phyloP scores from a whole-genome alignment of 768 basidiomycete species.

The Hemileccinum rubropunctum region DNA sequence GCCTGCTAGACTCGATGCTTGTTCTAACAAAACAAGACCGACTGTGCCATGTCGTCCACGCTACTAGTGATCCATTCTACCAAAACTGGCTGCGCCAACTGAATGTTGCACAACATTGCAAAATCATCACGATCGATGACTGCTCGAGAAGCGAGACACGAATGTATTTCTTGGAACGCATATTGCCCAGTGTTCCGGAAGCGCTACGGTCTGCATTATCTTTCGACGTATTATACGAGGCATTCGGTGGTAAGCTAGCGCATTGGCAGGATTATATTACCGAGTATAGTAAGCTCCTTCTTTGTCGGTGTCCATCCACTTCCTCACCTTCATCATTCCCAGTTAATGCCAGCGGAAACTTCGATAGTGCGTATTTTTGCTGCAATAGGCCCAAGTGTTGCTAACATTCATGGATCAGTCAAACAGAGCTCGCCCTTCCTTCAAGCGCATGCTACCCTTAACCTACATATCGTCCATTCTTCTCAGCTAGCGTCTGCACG shows the following conservation, averaged over 20 bases:
- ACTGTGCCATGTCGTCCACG: slow-evolving; percentile 80
- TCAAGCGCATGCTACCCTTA: slow-evolving; percentile 79
- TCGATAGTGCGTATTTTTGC: slow-evolving; percentile 53
- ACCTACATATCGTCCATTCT: slow-evolving; percentile 85
- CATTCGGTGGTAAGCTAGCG: slow-evolving; percentile 80
- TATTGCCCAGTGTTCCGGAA: slow-evolving; percentile 72
- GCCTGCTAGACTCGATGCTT: slow-evolving; percentile 79
- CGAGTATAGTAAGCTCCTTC: slow-evolving; percentile 52
- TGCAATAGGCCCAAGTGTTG: neutral
- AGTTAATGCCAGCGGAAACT: slow-evolving; percentile 74
- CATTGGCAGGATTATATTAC: slow-evolving; percentile 82
- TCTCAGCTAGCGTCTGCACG: slow-evolving; percentile 52
- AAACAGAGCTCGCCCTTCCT: slow-evolving; percentile 81
- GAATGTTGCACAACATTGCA: slow-evolving; percentile 82
- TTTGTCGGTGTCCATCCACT: neutral
- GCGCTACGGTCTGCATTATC: slow-evolving; percentile 49
- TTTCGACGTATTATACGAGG: slow-evolving; percentile 73
- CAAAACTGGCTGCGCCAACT: slow-evolving; percentile 80
- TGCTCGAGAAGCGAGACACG: slow-evolving; percentile 71
- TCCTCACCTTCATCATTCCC: slow-evolving; percentile 7
- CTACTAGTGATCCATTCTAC: slow-evolving; percentile 82
- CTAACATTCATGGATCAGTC: slow-evolving; percentile 40
- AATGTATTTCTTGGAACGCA: slow-evolving; percentile 58
- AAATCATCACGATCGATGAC: slow-evolving; percentile 81
- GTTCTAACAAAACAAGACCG: slow-evolving; percentile 86